Base-by-base conservation (phyloP, 225 moss, liverwort and hornwort species). In the Neckera pumila region DNA sequence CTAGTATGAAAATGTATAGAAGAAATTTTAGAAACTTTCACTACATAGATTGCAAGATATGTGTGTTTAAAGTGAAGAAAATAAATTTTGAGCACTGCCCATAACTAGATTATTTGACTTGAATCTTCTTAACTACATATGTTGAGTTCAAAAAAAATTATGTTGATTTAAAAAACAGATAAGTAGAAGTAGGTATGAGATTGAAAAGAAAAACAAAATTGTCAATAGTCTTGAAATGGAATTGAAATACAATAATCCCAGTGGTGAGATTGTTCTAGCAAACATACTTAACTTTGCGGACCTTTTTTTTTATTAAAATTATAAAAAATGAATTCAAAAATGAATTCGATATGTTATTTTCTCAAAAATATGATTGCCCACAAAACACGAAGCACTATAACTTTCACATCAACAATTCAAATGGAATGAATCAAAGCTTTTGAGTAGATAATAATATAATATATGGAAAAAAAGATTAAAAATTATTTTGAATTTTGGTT, bases 51-150 rank as follows among this genome's bases (percentile, higher is more conserved):
- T 67, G 12, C n/a, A 67, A 67, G 4, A 21, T 38, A 23, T 38
- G 1, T 38, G 8, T 3, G 1, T 7, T n/a, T 17, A 38, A 67
- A 12, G 22, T 38, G 4, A 67, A 38, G 13, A 38, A 38, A 38
- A 38, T 0, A 38, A 22, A 7, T 2, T 38, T 38, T 69, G 7
- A 69, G 7, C 0, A 38, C 13, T 69, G n/a, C 6, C 0, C 0
- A 0, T 38, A 1, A 38, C 7, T 22, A 69, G 23, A 22, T 22
- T 22, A 67, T 23, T 67, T n/a, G 20, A 67, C 21, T 67, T n/a
- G 22, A n/a, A n/a, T 67, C 7, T n/a, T 67, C 3, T 3, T 21
- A 21, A 66, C 6, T 65, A 20, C 3, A 19, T 2, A 19, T 34
- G 33, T 17, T 33, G 33, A 18, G 16, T 33, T 54, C 7, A 45